Evolutionary conservation across 768 basidiomycete species (phyloP).

Genomic region (Podaxis sp.): DNA sequence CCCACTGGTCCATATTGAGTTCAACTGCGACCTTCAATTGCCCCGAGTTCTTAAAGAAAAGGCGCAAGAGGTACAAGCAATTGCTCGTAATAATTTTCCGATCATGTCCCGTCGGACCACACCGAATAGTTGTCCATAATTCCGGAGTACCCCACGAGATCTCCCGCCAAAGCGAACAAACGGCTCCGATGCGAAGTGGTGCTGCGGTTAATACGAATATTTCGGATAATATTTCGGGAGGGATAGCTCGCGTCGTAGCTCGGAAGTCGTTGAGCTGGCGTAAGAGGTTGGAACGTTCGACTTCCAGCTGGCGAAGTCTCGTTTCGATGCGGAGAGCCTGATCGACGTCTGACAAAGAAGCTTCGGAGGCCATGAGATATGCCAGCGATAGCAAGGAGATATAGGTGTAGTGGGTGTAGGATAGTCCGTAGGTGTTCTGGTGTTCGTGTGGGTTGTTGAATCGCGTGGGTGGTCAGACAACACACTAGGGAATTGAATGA

Average conservation of each 20-base stretch:
- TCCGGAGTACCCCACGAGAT: not conserved
- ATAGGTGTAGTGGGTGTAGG: not conserved
- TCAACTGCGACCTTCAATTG: slow-evolving; percentile 1
- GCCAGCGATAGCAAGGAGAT: not conserved
- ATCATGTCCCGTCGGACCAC: not conserved
- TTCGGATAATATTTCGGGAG: not conserved
- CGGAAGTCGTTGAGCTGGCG: not conserved
- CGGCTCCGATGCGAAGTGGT: not conserved
- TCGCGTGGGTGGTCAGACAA: not conserved
- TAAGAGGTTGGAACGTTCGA: not conserved
- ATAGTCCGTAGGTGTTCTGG: not conserved
- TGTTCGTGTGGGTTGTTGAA: not conserved
- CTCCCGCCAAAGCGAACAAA: not conserved
- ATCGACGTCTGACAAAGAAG: not conserved
- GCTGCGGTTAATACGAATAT: not conserved
- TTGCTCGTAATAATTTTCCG: not conserved
- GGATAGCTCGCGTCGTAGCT: not conserved
- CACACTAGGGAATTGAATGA: not conserved
- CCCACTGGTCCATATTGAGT: not conserved
- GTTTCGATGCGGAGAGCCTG: not conserved
- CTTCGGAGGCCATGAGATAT: not conserved
- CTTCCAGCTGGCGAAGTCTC: not conserved
- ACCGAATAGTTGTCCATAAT: not conserved
- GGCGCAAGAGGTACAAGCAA: not conserved
- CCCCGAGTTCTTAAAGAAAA: not conserved